Percentiles rank a stretch among this genome's conserved stretches.
Conservation (phyloP, 2,329 filamentous ascomycete species). For the Penicillium sumatraense region DNA sequence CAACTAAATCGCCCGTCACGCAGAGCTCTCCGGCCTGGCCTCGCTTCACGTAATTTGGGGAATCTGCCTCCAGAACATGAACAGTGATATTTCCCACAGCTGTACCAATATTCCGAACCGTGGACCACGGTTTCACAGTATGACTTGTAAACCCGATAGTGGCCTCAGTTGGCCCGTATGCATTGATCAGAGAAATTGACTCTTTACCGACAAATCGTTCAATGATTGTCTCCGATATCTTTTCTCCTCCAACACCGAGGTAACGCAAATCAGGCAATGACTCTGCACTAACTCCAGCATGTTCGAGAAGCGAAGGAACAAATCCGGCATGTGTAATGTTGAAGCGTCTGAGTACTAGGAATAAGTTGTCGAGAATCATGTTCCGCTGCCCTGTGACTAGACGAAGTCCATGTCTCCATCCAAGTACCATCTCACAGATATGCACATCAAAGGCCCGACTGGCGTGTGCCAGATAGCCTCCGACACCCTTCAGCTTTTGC, state of each 20-base stretch:
- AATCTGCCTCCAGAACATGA: conserved; percentile 11
- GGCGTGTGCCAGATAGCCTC: conserved; percentile 19
- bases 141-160: conserved; percentile 16
- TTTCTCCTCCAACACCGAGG: conserved; percentile 19
- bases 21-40: conserved; percentile 19
- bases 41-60: conserved; percentile 8
- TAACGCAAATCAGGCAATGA: conserved; percentile 12
- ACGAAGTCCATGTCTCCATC: conserved; percentile 19
- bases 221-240: conserved; percentile 18
- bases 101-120: conserved; percentile 14
- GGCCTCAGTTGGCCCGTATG: conserved; percentile 20
- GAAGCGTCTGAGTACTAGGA: conserved; percentile 2
- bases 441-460: conserved; percentile 22
- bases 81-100: conserved; percentile 16
- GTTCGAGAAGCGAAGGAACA: conserved; percentile 16
- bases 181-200: conserved; percentile 11
- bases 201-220: conserved; percentile 14
- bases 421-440: conserved; percentile 19
- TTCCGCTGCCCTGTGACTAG: conserved; percentile 12
- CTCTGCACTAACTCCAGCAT: conserved; percentile 11
- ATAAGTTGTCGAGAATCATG: conserved; percentile 19
- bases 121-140: conserved; percentile 10
- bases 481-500: conserved; percentile 5
- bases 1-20: conserved; percentile 5
- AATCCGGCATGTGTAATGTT: conserved; percentile 15